A percentile compares a stretch with the other conserved stretches of the same genome.
Evolutionary conservation across 345 rosid species (phyloP).

Genomic region (Ailanthus altissimus): DNA sequence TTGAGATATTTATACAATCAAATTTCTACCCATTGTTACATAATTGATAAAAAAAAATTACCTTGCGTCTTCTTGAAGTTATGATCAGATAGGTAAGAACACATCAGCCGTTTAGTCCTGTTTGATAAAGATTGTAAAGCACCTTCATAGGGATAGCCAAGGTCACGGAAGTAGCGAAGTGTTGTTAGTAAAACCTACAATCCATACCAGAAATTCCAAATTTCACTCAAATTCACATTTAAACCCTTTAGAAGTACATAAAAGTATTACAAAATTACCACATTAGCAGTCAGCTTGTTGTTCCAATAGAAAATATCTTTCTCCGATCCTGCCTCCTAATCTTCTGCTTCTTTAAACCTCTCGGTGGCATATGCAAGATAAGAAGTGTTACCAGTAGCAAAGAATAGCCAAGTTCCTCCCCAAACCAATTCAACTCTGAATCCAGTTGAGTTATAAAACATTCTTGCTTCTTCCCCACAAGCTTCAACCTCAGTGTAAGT

Average conservation of each 20-base stretch:
- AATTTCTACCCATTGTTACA: not conserved
- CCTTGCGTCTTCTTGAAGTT: conserved; percentile 43
- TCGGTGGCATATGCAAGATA: conserved; percentile 47
- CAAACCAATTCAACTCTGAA: conserved; percentile 55
- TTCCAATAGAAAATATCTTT: conserved; percentile 59
- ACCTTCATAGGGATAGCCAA: conserved; percentile 50
- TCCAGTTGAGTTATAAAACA: conserved; percentile 49
- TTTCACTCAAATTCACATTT: not conserved
- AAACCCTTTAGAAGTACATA: not conserved
- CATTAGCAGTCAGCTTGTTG: conserved; percentile 53
- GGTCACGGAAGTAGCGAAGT: conserved; percentile 48
- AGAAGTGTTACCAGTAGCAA: conserved; percentile 54
- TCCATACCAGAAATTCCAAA: not conserved
- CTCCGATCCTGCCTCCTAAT: conserved; percentile 38
- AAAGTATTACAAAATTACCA: conserved; percentile 33
- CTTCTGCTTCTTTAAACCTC: conserved; percentile 39
- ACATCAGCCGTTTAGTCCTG: conserved; percentile 39
- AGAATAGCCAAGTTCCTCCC: conserved; percentile 67
- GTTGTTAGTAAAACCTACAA: conserved; percentile 53
- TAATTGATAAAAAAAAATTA: conserved; percentile 3
- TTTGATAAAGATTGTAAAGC: conserved; percentile 35
- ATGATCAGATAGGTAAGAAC: conserved; percentile 45
- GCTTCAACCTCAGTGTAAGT: conserved; percentile 36
- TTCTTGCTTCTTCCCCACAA: conserved; percentile 53
- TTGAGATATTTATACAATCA: not conserved